These are phyloP conservation scores for Ophiocordyceps australis DNA, from an alignment of 2,329 filamentous ascomycete genomes.

Conservation along the genomic window DNA sequence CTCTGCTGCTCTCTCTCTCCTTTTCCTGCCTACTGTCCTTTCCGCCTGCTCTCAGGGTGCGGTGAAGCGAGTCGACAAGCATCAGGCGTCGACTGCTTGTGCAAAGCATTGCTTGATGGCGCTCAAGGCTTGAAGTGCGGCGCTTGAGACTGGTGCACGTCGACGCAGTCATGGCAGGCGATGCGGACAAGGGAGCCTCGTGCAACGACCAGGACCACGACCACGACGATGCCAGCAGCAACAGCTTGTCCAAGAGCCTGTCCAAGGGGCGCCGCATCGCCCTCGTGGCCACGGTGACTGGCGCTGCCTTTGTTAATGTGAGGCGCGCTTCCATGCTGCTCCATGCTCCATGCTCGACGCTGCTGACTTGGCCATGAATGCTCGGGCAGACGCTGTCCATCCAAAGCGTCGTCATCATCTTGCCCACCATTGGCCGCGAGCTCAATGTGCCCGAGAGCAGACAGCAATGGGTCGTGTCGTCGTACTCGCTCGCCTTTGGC, in stretches of 20 bases:
- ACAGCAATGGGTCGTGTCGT: conserved; percentile 48
- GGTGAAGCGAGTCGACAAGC: too few species aligned
- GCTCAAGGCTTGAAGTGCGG: too few species aligned
- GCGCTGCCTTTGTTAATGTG: conserved; percentile 38
- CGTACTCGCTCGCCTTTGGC: conserved; percentile 47
- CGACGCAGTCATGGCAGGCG: too few species aligned
- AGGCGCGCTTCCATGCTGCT: conserved; percentile 1
- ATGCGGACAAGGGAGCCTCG: too few species aligned
- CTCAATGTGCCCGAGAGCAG: conserved; percentile 37
- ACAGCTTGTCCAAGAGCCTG: conserved; percentile 9
- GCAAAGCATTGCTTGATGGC: too few species aligned
- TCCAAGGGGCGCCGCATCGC: conserved; percentile 34
- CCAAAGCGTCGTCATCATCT: conserved; percentile 41
- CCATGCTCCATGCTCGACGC: too few species aligned
- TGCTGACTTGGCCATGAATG: conserved; percentile 1
- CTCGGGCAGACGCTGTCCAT: conserved; percentile 29
- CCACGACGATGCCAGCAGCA: not conserved
- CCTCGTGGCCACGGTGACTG: conserved; percentile 33
- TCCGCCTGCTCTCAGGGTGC: too few species aligned
- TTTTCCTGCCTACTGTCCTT: too few species aligned
- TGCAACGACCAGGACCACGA: not conserved
- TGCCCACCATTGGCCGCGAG: conserved; percentile 40
- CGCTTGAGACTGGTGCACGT: too few species aligned
- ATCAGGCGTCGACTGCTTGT: too few species aligned
- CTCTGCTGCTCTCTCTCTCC: too few species aligned